These are phyloP conservation scores for Houttuynia cordata DNA, from an alignment of 164 flowering plant genomes.

Conservation along the genomic window DNA sequence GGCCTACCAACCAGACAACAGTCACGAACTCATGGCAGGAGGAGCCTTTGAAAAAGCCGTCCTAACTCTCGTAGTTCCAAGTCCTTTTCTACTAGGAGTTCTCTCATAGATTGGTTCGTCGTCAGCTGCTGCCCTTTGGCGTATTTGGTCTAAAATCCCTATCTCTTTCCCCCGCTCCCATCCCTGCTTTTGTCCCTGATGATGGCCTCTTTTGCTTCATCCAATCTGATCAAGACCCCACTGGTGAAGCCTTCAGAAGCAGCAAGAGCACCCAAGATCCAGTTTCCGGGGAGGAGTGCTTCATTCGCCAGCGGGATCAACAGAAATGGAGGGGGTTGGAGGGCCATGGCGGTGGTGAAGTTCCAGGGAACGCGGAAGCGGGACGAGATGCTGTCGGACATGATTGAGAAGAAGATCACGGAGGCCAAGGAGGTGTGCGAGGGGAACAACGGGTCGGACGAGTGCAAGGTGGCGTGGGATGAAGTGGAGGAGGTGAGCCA, in stretches of 20 bases:
- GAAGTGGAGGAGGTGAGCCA: slow-evolving; percentile 83
- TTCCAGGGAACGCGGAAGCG: slow-evolving; percentile 66
- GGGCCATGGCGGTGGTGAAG: slow-evolving; percentile 30
- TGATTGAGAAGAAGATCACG: slow-evolving; percentile 67
- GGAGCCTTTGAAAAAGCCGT: too few species aligned
- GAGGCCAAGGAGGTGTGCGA: slow-evolving; percentile 66
- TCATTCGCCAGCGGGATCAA: background rate
- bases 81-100: too few species aligned
- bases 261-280: slow-evolving; percentile 9
- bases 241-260: background rate
- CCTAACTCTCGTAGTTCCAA: too few species aligned
- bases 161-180: background rate
- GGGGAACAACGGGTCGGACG: slow-evolving; percentile 38
- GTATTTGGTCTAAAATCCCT: too few species aligned
- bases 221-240: background rate
- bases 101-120: too few species aligned
- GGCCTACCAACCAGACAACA: too few species aligned
- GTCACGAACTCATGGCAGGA: too few species aligned
- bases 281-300: background rate
- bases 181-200: background rate
- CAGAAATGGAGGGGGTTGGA: background rate
- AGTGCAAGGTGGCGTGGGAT: slow-evolving; percentile 84
- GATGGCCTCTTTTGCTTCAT: background rate
- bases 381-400: slow-evolving; percentile 53
- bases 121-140: too few species aligned